phyloP scores from a whole-genome alignment of 1,284 basidiomycete genomes.

The Leccinum insigne region DNA sequence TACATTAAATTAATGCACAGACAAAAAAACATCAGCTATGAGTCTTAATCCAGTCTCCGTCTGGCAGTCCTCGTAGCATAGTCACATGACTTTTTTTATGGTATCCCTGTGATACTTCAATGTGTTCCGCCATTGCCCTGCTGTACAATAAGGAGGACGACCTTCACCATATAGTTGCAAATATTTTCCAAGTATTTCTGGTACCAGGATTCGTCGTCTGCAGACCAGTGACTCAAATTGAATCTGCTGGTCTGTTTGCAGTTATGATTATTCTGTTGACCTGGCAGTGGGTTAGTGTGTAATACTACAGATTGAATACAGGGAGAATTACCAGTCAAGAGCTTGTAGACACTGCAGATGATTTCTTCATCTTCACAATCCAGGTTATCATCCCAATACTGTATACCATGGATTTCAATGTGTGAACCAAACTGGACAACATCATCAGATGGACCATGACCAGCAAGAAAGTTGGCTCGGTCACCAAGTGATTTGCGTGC shows the following conservation, averaged over 20 bases:
- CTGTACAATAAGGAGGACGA: no score
- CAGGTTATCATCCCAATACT: conserved; percentile 12
- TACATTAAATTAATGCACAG: no score
- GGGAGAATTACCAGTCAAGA: conserved; percentile 9
- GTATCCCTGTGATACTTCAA: no score
- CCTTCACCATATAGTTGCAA: not conserved
- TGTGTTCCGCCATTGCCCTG: no score
- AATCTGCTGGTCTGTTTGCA: not conserved
- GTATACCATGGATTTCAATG: not conserved
- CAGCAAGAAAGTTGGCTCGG: not conserved
- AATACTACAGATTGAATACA: not conserved
- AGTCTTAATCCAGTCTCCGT: no score
- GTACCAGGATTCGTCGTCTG: not conserved
- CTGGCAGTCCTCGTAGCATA: no score
- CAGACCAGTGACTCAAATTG: not conserved
- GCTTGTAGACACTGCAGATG: conserved; percentile 15
- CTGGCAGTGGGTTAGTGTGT: not conserved
- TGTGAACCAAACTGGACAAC: not conserved
- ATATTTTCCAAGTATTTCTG: not conserved
- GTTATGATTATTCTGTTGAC: not conserved
- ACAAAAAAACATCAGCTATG: no score
- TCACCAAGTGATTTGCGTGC: conserved; percentile 6
- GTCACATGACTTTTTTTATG: no score
- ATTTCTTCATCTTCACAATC: conserved; percentile 6
- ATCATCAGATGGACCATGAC: conserved; percentile 3